Conservation (phyloP, 352 stramenopile species). For the Aphanomyces stellatus region DNA sequence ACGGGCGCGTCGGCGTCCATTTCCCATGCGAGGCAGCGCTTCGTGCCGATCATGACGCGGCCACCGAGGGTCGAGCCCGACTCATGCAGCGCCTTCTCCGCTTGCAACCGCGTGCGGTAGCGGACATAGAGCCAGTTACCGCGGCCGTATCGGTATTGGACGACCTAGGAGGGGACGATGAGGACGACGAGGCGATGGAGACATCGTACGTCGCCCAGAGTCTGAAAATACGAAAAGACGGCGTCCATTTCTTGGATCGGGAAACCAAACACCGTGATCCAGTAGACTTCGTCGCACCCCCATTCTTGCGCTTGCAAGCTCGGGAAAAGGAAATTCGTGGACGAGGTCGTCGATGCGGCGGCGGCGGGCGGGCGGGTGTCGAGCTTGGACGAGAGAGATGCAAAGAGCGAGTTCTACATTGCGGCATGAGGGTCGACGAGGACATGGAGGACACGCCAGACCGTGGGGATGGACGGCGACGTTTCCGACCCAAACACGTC, state of each 20-base stretch:
- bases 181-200: background rate
- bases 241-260: constrained; percentile 46
- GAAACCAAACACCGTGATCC: constrained; percentile 78
- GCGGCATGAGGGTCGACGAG: background rate
- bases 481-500: background rate
- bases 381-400: constrained; percentile 6
- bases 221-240: constrained; percentile 70
- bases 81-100: constrained; percentile 68
- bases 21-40: constrained; percentile 65
- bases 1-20: constrained; percentile 49
- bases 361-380: background rate
- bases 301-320: constrained; percentile 58
- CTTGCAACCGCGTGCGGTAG: constrained; percentile 69
- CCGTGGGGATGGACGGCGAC: constrained; percentile 8
- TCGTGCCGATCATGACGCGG: constrained; percentile 73
- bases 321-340: constrained; percentile 22
- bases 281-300: constrained; percentile 75
- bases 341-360: background rate
- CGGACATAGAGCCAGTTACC: constrained; percentile 78
- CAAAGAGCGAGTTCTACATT: constrained; percentile 20
- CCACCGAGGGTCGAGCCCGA: constrained; percentile 52
- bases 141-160: constrained; percentile 46
- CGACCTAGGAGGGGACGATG: constrained; percentile 22
- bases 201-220: constrained; percentile 38
- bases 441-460: background rate